Evolutionary conservation across 257 asterid genomes (phyloP).

Genomic region (Nicotiana sylvestris): DNA sequence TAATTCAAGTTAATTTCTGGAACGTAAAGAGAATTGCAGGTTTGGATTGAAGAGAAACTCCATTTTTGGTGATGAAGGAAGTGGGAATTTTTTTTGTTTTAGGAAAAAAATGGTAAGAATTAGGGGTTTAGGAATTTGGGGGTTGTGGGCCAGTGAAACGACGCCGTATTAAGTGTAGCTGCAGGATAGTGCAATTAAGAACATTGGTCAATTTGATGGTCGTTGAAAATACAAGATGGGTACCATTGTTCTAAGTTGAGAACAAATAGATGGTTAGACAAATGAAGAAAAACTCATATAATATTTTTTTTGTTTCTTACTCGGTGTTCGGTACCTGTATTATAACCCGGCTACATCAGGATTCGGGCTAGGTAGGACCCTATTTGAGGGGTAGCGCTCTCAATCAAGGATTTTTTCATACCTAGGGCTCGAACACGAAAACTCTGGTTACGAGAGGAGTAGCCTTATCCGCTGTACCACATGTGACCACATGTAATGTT

Average conservation of each 20-base stretch:
- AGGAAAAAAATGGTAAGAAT: neutral
- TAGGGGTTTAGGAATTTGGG: neutral
- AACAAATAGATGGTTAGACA: neutral
- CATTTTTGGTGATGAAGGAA: neutral
- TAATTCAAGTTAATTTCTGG: constrained; percentile 6
- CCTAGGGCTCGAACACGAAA: too few relatives aligned
- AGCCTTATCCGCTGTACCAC: too few relatives aligned
- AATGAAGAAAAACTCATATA: too few relatives aligned
- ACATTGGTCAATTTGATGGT: neutral
- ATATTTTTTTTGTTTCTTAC: too few relatives aligned
- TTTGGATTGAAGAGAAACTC: constrained; percentile 13
- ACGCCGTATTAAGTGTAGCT: neutral
- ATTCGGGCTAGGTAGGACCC: too few relatives aligned
- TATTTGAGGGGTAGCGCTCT: too few relatives aligned
- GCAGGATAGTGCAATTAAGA: neutral
- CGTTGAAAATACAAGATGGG: neutral
- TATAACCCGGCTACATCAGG: too few relatives aligned
- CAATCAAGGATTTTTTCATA: too few relatives aligned
- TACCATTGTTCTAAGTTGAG: too few relatives aligned
- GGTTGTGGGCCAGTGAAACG: neutral
- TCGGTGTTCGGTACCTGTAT: too few relatives aligned
- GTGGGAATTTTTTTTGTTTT: neutral
- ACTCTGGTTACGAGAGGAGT: too few relatives aligned
- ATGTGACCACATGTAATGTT: too few relatives aligned
- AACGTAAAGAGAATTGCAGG: neutral